A percentile compares a stretch with the other conserved stretches of the same genome.
These are phyloP conservation scores for Aureobasidium mangrovei DNA, from an alignment of 2,329 filamentous ascomycete species.

Conservation along the genomic window DNA sequence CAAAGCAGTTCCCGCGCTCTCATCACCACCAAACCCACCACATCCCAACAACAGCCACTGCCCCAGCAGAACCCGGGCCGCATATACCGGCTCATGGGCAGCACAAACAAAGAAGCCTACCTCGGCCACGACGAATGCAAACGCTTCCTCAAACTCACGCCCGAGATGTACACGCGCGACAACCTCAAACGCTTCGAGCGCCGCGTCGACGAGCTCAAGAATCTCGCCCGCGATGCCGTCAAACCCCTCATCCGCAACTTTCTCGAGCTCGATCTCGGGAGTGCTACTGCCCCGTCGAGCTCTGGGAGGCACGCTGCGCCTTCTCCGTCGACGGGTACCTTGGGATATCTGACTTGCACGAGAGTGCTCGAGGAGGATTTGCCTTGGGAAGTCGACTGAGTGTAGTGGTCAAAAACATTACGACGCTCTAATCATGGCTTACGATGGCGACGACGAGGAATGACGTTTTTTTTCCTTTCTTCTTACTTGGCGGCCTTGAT, in stretches of 20 bases:
- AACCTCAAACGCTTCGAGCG: conserved; percentile 78
- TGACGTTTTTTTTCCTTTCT: neutral
- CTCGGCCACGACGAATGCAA: conserved; percentile 83
- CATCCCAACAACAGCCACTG: conserved; percentile 29
- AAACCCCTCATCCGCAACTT: conserved; percentile 78
- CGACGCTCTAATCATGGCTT: too few species aligned
- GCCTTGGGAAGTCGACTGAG: conserved; percentile 41
- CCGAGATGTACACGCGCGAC: conserved; percentile 78
- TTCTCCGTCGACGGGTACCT: neutral
- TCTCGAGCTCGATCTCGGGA: conserved; percentile 63
- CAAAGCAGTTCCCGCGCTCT: conserved; percentile 18
- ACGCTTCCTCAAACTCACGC: conserved; percentile 73
- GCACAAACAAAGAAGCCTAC: conserved; percentile 53
- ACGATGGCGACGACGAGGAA: neutral
- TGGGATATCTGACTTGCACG: conserved; percentile 55
- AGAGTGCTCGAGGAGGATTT: conserved; percentile 52
- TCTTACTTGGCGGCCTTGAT: neutral
- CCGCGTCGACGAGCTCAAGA: conserved; percentile 80
- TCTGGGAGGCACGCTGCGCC: neutral
- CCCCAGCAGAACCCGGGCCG: conserved; percentile 56
- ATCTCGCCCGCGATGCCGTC: conserved; percentile 71
- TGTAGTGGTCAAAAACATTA: neutral
- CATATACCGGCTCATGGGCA: conserved; percentile 68
- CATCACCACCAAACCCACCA: conserved; percentile 1
- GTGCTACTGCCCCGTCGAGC: neutral